These are phyloP conservation scores for Heliocybe sulcata DNA, from an alignment of 1,284 basidiomycete genomes.

Conservation along the genomic window DNA sequence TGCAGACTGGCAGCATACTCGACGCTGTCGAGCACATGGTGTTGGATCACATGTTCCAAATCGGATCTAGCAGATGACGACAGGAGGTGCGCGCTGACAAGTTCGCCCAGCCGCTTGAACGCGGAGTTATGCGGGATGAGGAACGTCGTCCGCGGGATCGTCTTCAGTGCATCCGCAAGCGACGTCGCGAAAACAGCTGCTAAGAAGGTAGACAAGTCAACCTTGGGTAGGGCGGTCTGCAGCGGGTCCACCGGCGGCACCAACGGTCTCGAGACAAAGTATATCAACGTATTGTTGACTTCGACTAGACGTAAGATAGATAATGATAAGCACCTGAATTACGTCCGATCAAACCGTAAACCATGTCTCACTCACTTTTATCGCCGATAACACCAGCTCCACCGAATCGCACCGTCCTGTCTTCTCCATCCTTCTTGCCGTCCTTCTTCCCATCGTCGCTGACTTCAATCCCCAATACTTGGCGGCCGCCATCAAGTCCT, in stretches of 20 bases:
- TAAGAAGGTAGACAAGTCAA: conserved; percentile 86
- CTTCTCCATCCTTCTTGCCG: conserved; percentile 34
- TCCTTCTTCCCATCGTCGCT: conserved; percentile 37
- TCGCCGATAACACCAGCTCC: conserved; percentile 78
- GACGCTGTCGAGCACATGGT: conserved; percentile 77
- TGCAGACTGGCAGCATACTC: conserved; percentile 64
- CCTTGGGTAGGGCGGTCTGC: conserved; percentile 74
- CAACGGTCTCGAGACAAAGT: conserved; percentile 83
- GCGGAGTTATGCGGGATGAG: conserved; percentile 87
- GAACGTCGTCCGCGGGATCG: conserved; percentile 69
- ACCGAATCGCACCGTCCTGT: conserved; percentile 70
- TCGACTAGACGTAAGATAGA: conserved; percentile 39
- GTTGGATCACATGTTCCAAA: conserved; percentile 75
- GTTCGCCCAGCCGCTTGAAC: conserved; percentile 76
- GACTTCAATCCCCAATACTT: conserved; percentile 73
- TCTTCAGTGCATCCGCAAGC: conserved; percentile 66
- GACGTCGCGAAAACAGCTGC: conserved; percentile 84
- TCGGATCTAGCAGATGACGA: conserved; percentile 70
- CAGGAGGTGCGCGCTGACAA: conserved; percentile 86
- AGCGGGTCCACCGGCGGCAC: conserved; percentile 79
- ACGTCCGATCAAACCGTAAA: neutral
- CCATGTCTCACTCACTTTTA: conserved; percentile 43
- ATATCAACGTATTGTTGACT: conserved; percentile 78
- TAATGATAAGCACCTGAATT: neutral
- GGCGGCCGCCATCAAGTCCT: conserved; percentile 59